Evolutionary conservation across 352 stramenopile species (phyloP), one percentile per base, ranked within the genome.

Genomic region (Pythium inflatum): DNA sequence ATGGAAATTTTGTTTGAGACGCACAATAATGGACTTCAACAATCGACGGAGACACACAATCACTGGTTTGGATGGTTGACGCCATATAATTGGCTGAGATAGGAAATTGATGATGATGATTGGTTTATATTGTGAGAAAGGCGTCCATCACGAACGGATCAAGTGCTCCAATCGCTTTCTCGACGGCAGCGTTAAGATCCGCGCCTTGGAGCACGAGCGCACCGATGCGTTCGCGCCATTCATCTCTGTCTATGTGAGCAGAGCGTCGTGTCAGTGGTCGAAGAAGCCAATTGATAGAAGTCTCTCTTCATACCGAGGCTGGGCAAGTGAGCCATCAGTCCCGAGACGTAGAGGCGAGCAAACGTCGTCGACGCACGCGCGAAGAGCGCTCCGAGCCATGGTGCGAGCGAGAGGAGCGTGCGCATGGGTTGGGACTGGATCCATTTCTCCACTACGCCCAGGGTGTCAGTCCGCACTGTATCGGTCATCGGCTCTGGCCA

Each of bases 101-200:
- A 16, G 1, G n/a, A 5, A 38, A 66, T 50, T 2, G 36, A 36
- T 16, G 18, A n/a, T 25, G 41, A 33, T 57, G 62, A 75, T 75
- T 75, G 56, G 69, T 51, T 68, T 25, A 75, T 60, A 60, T 45
- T 70, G 48, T 12, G 41, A 66, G 53, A 22, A 31, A 73, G 20
- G 28, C 67, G 55, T 55, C 63, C 45, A 7, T 70, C 61, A 14
- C 34, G 38, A 63, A 16, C 3, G 45, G 34, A 43, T 74, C 68
- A 13, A 74, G 54, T 5, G 20, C 12, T 3, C 3, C 7, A 40
- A 75, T n/a, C 5, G 45, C 20, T 4, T 20, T 13, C 9, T 68
- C 56, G 12, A 75, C 56, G 3, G 43, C 33, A 18, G 28, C 24
- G n/a, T 53, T 18, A 3, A 75, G 46, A 16, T 31, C 24, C 7